Percentiles rank a stretch among this genome's conserved stretches.
Evolutionary conservation across 306 rosid species (phyloP).

Genomic region (Senna siamea): DNA sequence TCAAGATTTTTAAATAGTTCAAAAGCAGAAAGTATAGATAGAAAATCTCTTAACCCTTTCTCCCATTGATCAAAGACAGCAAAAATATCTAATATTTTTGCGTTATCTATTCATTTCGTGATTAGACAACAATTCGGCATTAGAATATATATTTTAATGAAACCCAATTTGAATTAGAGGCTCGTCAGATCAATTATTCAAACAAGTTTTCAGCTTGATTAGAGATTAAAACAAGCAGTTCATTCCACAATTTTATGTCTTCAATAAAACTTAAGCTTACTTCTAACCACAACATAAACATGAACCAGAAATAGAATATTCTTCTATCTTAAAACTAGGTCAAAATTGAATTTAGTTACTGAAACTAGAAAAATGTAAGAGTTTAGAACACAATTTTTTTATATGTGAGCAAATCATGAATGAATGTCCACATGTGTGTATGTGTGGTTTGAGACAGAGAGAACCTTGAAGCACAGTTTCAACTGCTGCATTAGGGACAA

Average conservation of each 20-base stretch:
- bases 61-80: neutral
- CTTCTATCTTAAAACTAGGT: neutral
- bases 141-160: neutral
- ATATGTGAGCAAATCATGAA: slow-evolving; percentile 8
- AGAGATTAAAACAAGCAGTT: neutral
- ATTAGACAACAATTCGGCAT: neutral
- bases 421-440: slow-evolving; percentile 24
- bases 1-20: neutral
- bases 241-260: neutral
- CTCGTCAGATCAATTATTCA: neutral
- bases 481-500: slow-evolving; percentile 93
- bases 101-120: neutral
- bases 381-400: neutral
- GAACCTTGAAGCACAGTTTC: slow-evolving; percentile 92
- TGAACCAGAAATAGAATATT: neutral
- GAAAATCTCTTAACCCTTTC: neutral
- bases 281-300: neutral
- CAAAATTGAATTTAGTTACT: neutral
- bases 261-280: neutral
- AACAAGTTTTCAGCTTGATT: neutral
- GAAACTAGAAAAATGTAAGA: neutral
- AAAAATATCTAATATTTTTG: neutral
- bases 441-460: slow-evolving; percentile 24
- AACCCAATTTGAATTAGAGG: neutral
- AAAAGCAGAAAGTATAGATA: neutral